Evolutionary conservation across 345 rosid genomes (phyloP).

Genomic region (Heritiera littoralis): DNA sequence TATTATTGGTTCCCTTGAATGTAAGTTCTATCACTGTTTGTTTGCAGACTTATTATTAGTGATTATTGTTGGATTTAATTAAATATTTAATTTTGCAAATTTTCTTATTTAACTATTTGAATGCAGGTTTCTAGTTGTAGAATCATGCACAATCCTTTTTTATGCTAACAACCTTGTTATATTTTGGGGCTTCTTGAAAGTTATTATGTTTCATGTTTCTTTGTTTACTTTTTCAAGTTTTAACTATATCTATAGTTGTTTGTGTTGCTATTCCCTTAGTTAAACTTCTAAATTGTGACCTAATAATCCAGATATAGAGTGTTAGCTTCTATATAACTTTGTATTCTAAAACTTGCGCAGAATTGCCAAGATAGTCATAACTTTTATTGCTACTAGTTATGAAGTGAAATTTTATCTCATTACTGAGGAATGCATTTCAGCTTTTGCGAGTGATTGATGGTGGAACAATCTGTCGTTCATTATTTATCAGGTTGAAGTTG

Average conservation of each 20-base stretch:
- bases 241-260: neutral
- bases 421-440: neutral
- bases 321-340: neutral
- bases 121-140: neutral
- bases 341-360: neutral
- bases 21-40: constrained; percentile 47
- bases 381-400: neutral
- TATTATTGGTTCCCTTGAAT: constrained; percentile 85
- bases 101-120: neutral
- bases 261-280: neutral
- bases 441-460: constrained; percentile 6
- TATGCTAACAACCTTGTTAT: neutral
- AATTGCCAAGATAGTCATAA: neutral
- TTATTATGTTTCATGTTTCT: neutral
- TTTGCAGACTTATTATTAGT: neutral
- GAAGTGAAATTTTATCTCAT: neutral
- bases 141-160: neutral
- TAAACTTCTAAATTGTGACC: neutral
- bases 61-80: neutral
- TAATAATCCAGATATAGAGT: neutral
- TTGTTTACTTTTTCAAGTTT: neutral
- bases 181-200: neutral
- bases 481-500: neutral
- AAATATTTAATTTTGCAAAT: constrained; percentile 11
- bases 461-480: neutral